Percentiles rank a stretch among this genome's conserved stretches.
Conservation (phyloP, 2,329 filamentous ascomycete genomes). For the Magnaporthales sp. region DNA sequence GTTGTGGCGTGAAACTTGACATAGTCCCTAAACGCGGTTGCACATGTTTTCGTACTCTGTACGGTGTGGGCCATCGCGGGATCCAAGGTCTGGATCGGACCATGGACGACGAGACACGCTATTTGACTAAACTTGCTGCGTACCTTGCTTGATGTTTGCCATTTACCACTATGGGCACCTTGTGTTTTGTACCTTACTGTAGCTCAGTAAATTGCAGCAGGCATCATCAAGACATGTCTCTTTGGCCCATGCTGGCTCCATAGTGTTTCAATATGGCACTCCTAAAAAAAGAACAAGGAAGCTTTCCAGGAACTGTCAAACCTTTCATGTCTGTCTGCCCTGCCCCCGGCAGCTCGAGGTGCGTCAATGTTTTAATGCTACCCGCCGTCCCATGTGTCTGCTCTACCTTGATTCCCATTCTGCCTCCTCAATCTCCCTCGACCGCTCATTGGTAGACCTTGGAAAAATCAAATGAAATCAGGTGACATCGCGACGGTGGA, state of each 20-base stretch:
- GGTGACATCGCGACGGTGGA: conserved; percentile 3
- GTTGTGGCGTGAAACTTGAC: conserved; percentile 1
- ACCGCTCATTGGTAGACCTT: neutral
- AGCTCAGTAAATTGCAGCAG: neutral
- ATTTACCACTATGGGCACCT: neutral
- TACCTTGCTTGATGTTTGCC: neutral
- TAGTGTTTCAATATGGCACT: neutral
- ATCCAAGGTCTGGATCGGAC: neutral
- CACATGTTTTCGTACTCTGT: neutral
- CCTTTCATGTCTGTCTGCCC: neutral
- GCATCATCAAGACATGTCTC: neutral
- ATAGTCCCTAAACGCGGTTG: neutral
- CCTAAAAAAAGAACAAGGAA: neutral
- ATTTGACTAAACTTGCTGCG: neutral
- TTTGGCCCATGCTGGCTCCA: neutral
- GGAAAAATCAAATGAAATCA: neutral
- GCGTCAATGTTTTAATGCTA: neutral
- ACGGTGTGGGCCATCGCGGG: neutral
- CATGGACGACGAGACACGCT: neutral
- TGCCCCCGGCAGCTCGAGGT: neutral
- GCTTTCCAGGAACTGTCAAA: neutral
- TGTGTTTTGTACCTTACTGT: neutral
- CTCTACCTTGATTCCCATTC: neutral
- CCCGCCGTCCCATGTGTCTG: neutral
- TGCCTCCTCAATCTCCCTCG: neutral